Percentiles rank a stretch among this genome's conserved stretches.
Conservation (phyloP, 805 yeast species). For the Saccharomycopsis fodiens region DNA sequence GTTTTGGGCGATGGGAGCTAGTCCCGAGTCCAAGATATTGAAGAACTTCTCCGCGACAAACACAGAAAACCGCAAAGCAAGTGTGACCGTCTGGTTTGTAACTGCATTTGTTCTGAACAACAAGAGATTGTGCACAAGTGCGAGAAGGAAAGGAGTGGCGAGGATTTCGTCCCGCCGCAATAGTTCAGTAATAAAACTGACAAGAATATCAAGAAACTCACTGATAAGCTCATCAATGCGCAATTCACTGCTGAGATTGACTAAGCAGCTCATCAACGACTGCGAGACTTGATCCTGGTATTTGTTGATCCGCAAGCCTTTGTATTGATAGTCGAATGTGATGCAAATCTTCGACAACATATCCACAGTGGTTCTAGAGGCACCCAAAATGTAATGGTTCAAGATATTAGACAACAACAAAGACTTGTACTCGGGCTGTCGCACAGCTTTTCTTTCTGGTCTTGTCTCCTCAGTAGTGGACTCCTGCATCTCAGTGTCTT, state of each 20-base stretch:
- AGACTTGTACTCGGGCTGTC: conserved; percentile 32
- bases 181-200: conserved; percentile 26
- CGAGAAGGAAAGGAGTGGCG: conserved; percentile 52
- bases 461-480: conserved; percentile 17
- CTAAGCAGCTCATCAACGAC: conserved; percentile 35
- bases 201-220: conserved; percentile 33
- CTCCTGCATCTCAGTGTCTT: conserved; percentile 7
- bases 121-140: conserved; percentile 47
- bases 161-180: conserved; percentile 10
- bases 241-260: conserved; percentile 33
- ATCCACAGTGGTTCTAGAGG: conserved; percentile 27
- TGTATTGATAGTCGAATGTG: conserved; percentile 24
- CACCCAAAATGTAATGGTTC: conserved; percentile 32
- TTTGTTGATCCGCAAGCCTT: conserved; percentile 26
- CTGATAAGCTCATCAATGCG: conserved; percentile 43
- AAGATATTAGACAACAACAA: conserved; percentile 31
- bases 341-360: conserved; percentile 30
- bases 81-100: conserved; percentile 30
- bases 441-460: background rate
- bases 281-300: conserved; percentile 27
- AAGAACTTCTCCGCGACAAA: conserved; percentile 19
- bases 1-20: conserved; percentile 20
- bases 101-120: conserved; percentile 60
- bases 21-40: conserved; percentile 22
- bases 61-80: conserved; percentile 17